A percentile compares a stretch with the other conserved stretches of the same genome.
phyloP scores from a whole-genome alignment of 2,329 filamentous ascomycete genomes.

The Penicillium sclerotiorum region DNA sequence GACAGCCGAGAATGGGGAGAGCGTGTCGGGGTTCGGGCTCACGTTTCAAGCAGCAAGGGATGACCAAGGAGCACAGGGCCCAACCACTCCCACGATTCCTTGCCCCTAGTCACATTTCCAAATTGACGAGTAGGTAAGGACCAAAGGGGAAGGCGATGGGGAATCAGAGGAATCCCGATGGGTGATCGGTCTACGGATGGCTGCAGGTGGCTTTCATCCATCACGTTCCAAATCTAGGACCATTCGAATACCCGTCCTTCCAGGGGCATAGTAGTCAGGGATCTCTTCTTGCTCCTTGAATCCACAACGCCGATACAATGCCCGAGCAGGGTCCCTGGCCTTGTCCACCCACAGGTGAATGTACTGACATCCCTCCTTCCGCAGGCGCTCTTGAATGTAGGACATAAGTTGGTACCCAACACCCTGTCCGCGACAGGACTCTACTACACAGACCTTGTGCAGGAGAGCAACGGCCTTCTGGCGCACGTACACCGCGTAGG shows the following conservation, averaged over 20 bases:
- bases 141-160: slow-evolving; percentile 5
- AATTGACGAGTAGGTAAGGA: slow-evolving; percentile 21
- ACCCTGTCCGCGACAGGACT: slow-evolving; percentile 50
- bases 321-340: slow-evolving; percentile 47
- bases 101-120: slow-evolving; percentile 24
- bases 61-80: slow-evolving; percentile 27
- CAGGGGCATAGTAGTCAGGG: slow-evolving; percentile 54
- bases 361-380: slow-evolving; percentile 50
- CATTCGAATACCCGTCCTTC: slow-evolving; percentile 52
- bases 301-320: slow-evolving; percentile 49
- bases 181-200: slow-evolving; percentile 18
- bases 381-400: slow-evolving; percentile 46
- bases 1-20: slow-evolving; percentile 28
- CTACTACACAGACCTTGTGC: slow-evolving; percentile 56
- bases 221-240: slow-evolving; percentile 37
- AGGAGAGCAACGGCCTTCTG: slow-evolving; percentile 50
- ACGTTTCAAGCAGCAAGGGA: slow-evolving; percentile 42
- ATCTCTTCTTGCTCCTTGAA: slow-evolving; percentile 52
- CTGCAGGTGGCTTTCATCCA: slow-evolving; percentile 28
- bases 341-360: slow-evolving; percentile 58
- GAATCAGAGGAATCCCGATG: background rate
- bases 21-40: slow-evolving; percentile 29
- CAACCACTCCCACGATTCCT: slow-evolving; percentile 24
- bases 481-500: slow-evolving; percentile 52
- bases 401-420: slow-evolving; percentile 50